These are phyloP conservation scores for Vanilla planifolia DNA, from an alignment of 106 monocot species.

Conservation along the genomic window DNA sequence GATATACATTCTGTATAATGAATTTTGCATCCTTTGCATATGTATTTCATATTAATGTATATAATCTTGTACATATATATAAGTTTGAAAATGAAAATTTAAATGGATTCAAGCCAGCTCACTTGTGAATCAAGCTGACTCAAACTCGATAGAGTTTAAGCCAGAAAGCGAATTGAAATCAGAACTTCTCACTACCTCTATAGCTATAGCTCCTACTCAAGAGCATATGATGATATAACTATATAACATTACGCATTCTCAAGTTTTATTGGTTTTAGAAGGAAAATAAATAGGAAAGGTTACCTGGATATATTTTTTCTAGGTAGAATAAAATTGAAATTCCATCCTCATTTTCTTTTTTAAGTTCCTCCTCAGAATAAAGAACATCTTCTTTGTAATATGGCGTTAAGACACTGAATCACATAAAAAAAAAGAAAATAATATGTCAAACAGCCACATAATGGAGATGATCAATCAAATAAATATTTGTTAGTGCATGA, in stretches of 20 bases:
- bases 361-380: conserved; percentile 83
- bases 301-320: conserved; percentile 88
- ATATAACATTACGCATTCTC: not conserved
- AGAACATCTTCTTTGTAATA: conserved; percentile 89
- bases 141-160: no score
- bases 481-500: not conserved
- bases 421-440: conserved; percentile 5
- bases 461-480: not conserved
- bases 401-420: conserved; percentile 84
- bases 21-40: no score
- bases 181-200: no score
- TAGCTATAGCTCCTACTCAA: no score
- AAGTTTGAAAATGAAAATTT: no score
- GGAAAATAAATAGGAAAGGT: not conserved
- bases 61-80: no score
- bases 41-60: no score
- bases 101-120: no score
- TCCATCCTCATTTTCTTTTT: conserved; percentile 84
- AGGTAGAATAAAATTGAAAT: conserved; percentile 89
- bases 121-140: no score
- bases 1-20: no score
- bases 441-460: not conserved
- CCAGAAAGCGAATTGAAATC: no score
- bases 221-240: not conserved
- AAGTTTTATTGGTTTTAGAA: not conserved